Evolutionary conservation across 2,329 filamentous ascomycete genomes (phyloP), one percentile per base, ranked within the genome.

Genomic region (Metarhizium rileyi): DNA sequence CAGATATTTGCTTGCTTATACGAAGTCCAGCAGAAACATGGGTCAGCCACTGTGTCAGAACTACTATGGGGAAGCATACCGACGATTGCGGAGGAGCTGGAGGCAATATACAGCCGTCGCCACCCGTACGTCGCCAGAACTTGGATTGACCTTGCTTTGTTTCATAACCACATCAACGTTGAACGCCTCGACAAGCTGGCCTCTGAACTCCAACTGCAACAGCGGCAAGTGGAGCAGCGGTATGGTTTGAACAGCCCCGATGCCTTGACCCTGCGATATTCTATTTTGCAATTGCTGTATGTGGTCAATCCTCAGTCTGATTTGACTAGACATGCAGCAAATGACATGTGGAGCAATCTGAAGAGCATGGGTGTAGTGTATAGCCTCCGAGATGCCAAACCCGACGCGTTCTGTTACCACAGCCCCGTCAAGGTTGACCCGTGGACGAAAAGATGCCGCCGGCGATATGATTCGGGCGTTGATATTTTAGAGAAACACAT

Each of bases 11-110:
- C 61, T 14, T 68, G 67, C 38, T 50, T 72, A 23, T 72, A 72
- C 54, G 69, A 72, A 35, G 66, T 72, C 5, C 69, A 71, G 50
- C 70, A 72, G 50, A 72, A 71, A 40, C 70, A 72, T 50, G 70
- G 70, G 2, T 61, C 70, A 7, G 57, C 56, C 3, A 70, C 66
- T 8, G 56, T 72, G n/a, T 72, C 70, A 5, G 69, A 72, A 47
- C 56, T 72, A 12, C 57, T 72, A 2, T 70, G 69, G 68, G 63
- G 60, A 36, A 70, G 68, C 46, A 63, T 68, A 33, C 66, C 70
- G 2, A 64, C 65, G 2, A 66, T 72, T 50, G 68, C 69, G 2
- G 70, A 72, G 46, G 70, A 72, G 53, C 56, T 72, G 18, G 70
- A 72, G 47, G 67, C 68, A 27, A 71, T 71, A 26, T 72, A 72